Base-by-base conservation (phyloP, 2,329 filamentous ascomycete genomes). In the Myriosclerotinia scirpicola region DNA sequence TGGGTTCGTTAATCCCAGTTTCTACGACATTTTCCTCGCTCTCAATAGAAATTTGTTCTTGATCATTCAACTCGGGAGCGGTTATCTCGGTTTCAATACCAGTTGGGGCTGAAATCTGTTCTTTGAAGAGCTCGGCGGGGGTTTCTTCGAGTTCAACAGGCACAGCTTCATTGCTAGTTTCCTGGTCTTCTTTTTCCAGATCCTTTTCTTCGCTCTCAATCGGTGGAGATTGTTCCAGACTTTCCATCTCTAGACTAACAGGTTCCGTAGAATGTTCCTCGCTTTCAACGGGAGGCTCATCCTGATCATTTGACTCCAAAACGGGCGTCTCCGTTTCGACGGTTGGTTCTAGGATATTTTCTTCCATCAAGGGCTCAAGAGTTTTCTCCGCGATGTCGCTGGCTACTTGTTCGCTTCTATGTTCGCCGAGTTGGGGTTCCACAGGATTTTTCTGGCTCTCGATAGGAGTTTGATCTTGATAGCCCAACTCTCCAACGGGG, bases 261-360 rank as follows among this genome's bases (percentile, higher is more conserved):
- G 52, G 30, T 36, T 54, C 52, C 34, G 1, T 4, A 1, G 5
- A 3, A 17, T 20, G 4, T 14, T 34, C 17, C 9, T 46, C 40
- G 26, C 11, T 30, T 34, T 46, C 5, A 46, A 34, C 2, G 0
- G 11, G 5, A 46, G 2, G 1, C n/a, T 46, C 26, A 15, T 34
- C 40, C 22, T 46, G 26, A 7, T 59, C 17, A 11, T 34, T 5
- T 11, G 9, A 34, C 3, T 34, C 26, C 1, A 6, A 15, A 34
- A 34, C 6, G 5, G 17, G 26, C 8, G 12, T 0, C 17, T 46
- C 26, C 1, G 40, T 34, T 36, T 34, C 17, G 5, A 34, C 2
- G 20, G 5, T 2, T 15, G 3, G 0, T 2, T 46, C 40, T 7
- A 26, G 1, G n/a, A 8, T n/a, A 11, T 6, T n/a, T 36, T 34